phyloP scores from a whole-genome alignment of 164 flowering plant genomes.

The Annona cherimola region DNA sequence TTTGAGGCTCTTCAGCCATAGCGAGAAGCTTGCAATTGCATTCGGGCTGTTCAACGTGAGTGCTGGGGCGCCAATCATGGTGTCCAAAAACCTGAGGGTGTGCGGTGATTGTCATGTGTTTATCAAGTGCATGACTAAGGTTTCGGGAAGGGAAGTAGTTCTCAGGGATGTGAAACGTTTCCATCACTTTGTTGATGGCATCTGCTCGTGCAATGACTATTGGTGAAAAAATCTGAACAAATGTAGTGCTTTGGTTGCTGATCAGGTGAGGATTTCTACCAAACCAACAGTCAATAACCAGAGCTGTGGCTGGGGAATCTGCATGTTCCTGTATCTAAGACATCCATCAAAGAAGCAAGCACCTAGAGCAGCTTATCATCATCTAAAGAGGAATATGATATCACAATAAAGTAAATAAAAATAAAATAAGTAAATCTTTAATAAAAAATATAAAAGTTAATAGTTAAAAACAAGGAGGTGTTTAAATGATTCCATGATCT shows the following conservation, averaged over 20 bases:
- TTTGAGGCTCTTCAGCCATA: conserved; percentile 36
- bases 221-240: conserved; percentile 25
- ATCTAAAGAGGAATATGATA: too few species aligned
- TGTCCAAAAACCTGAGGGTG: conserved; percentile 58
- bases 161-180: conserved; percentile 56
- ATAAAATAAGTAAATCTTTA: too few species aligned
- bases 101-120: conserved; percentile 64
- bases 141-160: conserved; percentile 48
- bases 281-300: too few species aligned
- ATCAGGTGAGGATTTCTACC: neutral
- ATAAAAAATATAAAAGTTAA: too few species aligned
- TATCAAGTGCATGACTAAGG: conserved; percentile 47
- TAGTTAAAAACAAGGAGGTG: too few species aligned
- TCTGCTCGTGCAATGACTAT: conserved; percentile 60
- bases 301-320: too few species aligned
- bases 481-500: too few species aligned
- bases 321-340: too few species aligned
- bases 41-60: conserved; percentile 59
- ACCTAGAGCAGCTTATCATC: too few species aligned
- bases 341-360: too few species aligned
- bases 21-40: conserved; percentile 63
- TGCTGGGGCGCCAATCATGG: conserved; percentile 52
- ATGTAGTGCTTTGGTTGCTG: neutral
- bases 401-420: too few species aligned
- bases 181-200: conserved; percentile 59